Conservation (phyloP, 2,329 filamentous ascomycete genomes). For the Fusarium temperatum region DNA sequence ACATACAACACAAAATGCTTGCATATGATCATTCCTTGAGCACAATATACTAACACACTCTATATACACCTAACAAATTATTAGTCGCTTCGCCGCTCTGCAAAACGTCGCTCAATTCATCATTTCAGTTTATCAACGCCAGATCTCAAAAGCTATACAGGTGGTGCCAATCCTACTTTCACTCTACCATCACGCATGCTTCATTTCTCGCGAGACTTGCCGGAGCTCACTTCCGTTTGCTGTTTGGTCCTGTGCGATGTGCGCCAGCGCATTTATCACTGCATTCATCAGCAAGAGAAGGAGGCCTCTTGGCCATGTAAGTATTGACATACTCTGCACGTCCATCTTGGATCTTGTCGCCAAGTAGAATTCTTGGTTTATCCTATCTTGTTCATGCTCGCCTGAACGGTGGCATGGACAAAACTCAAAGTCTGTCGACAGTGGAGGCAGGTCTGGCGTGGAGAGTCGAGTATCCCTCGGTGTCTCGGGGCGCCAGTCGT, state of each 20-base stretch:
- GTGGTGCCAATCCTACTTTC: not conserved
- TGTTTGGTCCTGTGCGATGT: conserved; percentile 22
- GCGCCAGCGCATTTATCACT: conserved; percentile 32
- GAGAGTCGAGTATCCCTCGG: conserved; percentile 30
- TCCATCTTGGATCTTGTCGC: conserved; percentile 36
- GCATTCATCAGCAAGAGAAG: conserved; percentile 13
- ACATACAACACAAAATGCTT: not conserved
- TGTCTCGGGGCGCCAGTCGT: conserved; percentile 24
- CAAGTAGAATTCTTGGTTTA: conserved; percentile 37
- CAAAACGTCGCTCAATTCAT: not conserved
- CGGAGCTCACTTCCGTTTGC: not conserved
- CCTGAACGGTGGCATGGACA: conserved; percentile 25
- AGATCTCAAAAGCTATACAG: not conserved
- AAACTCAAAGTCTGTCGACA: conserved; percentile 39
- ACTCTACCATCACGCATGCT: not conserved
- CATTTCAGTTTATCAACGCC: not conserved
- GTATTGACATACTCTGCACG: conserved; percentile 31
- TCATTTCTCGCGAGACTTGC: not conserved
- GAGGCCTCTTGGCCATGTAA: not conserved
- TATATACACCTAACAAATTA: not conserved
- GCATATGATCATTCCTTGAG: not conserved
- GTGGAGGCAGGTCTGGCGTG: conserved; percentile 35
- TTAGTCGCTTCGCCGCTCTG: not conserved
- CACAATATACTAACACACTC: not conserved
- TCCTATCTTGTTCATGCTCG: conserved; percentile 20